Evolutionary conservation across 2,329 filamentous ascomycete species (phyloP).

Genomic region (Paecilomyces niveus): DNA sequence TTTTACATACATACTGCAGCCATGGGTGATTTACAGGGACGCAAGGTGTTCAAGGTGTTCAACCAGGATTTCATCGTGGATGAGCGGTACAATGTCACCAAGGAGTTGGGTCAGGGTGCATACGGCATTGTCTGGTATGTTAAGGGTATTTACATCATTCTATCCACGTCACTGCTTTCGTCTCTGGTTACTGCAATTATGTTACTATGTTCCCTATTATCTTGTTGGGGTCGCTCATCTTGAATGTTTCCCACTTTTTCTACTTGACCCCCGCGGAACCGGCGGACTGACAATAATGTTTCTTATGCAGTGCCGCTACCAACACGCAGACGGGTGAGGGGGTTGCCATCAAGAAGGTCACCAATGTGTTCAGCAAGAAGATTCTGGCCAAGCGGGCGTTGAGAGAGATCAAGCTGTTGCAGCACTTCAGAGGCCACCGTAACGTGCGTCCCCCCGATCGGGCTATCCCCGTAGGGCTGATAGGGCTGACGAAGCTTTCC

Average conservation of each 20-base stretch:
- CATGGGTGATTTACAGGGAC: slow-evolving; percentile 58
- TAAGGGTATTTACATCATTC: not conserved
- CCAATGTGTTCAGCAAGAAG: slow-evolving; percentile 99
- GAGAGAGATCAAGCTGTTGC: slow-evolving; percentile 96
- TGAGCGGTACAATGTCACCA: slow-evolving; percentile 96
- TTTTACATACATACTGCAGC: slow-evolving; percentile 6
- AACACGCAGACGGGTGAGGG: slow-evolving; percentile 88
- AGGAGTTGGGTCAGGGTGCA: slow-evolving; percentile 95
- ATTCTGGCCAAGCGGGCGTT: slow-evolving; percentile 96
- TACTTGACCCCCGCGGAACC: not conserved
- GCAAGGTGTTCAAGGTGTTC: slow-evolving; percentile 98
- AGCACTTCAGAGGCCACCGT: slow-evolving; percentile 89
- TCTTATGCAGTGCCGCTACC: slow-evolving; percentile 65
- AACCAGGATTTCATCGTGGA: slow-evolving; percentile 99
- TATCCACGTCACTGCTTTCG: not conserved
- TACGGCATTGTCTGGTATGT: slow-evolving; percentile 96
- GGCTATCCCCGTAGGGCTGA: not conserved
- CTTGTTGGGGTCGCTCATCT: not conserved
- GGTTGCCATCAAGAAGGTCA: slow-evolving; percentile 98
- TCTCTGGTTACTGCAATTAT: not conserved
- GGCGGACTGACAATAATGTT: not conserved
- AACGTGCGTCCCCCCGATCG: slow-evolving; percentile 51
- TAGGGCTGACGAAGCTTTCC: slow-evolving; percentile 29
- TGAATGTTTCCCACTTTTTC: not conserved
- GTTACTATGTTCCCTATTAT: not conserved